Evolutionary conservation across 371 early-diverging fungal genomes (phyloP), one percentile per base, ranked within the genome.

Genomic region (Gilbertella persicaria): DNA sequence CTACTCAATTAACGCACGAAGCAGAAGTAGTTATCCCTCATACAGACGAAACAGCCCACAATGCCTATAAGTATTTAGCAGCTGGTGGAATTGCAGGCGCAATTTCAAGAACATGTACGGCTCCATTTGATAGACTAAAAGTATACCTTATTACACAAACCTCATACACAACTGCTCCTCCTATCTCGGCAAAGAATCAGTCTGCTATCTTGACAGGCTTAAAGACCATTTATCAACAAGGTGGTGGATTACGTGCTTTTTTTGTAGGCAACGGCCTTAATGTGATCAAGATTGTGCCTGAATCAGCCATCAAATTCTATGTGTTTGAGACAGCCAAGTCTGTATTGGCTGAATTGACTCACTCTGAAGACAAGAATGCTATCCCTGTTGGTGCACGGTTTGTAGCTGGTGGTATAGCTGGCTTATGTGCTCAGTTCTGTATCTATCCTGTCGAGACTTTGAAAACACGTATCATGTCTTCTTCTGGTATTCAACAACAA

Each of bases 401-500:
- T 57, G 62, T 87, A 21, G 90, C 91, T 20, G 92, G 93, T 58
- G 91, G 90, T 33, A 61, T 87, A n/a, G 92, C 87, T 36, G 93
- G 93, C 41, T 70, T 93, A 23, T 73, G 83, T 50, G 82, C 85
- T 1, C 91, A 91, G 61, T 85, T 86, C 50, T 70, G 81, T 33
- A 89, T 93, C 51, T 93, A 91, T 55, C 93, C 93, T 13, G 65
- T 93, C 17, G 93, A 91, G 42, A 89, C 88, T 0, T 55, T 89
- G 47, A 90, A 91, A 65, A 90, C 89, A 0, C 71, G 92, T 7
- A 79, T 89, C 50, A 90, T 91, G 91, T 76, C 30, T 10, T 82
- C 60, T 56, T 66, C 44, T 53, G 53, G 38, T 42, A 41, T 60
- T 45, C 57, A 47, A 36, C n/a, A 36, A n/a, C n/a, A n/a, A n/a